Evolutionary conservation across 805 yeast genomes (phyloP), one percentile per base, ranked within the genome.

Genomic region (Candida loeiensis): DNA sequence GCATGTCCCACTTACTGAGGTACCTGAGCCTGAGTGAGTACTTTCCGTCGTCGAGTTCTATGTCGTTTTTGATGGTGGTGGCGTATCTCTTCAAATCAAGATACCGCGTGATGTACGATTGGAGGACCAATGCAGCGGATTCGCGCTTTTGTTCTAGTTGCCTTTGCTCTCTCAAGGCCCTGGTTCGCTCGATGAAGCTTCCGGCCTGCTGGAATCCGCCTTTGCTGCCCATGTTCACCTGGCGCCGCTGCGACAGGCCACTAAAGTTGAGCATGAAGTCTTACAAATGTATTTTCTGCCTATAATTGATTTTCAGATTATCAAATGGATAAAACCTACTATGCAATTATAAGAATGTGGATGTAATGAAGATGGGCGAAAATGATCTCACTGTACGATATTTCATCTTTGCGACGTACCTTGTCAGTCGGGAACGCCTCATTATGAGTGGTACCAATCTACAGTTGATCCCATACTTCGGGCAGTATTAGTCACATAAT

Each of bases 111-210:
- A 79, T 64, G 9, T 64, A 54, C 2, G 66, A 51, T 53, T 84
- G 91, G 26, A 90, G 56, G 5, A 58, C 39, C 1, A 48, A 41
- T 0, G 79, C 79, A 1, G 86, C 76, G 26, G 59, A 64, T 28
- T 71, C 75, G 36, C 70, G 73, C 11, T 56, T 51, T 16, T 85
- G 69, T 12, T 64, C 72, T 22, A 64, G 56, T 42, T 85, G 89
- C 42, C 97, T 73, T 44, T 72, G 73, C 43, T 69, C 72, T 28
- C 97, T 69, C 45, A 85, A 88, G 28, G 64, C 63, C 48, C 77
- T 77, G 3, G 95, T 80, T 47, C 76, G 79, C 43, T 74, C 76
- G n/a, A 91, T 61, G 37, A 73, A 67, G 49, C 73, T 58, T 41
- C 32, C 36, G 22, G 65, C 50, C 44, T 69, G 59, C 57, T 72